phyloP scores from a whole-genome alignment of 2,329 filamentous ascomycete species.

The Albophoma yamanashiensis region DNA sequence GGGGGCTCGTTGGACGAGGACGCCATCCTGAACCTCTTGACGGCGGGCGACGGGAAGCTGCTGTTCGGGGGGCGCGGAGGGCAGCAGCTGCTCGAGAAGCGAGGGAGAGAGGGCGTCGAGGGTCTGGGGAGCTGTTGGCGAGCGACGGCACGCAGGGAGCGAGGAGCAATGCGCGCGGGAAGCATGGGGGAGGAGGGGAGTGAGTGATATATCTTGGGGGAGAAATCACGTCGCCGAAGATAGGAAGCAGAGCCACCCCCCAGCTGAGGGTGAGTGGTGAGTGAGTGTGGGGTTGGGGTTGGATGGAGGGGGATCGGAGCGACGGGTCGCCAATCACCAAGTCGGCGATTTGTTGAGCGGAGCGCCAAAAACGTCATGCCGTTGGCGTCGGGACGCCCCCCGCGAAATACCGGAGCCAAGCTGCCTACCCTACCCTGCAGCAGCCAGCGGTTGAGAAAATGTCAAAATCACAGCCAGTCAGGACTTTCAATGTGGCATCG shows the following conservation, averaged over 20 bases:
- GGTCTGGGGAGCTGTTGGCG: not conserved
- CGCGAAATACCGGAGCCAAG: not conserved
- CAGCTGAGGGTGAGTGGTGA: not conserved
- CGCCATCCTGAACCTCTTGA: constrained; percentile 1
- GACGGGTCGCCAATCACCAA: not conserved
- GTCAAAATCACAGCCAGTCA: no score
- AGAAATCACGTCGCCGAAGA: not conserved
- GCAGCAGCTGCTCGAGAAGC: constrained; percentile 3
- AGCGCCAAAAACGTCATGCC: not conserved
- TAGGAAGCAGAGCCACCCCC: not conserved
- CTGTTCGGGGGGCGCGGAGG: not conserved
- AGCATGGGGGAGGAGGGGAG: constrained; percentile 1
- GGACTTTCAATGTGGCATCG: no score
- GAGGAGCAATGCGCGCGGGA: not conserved
- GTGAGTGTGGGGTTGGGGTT: not conserved
- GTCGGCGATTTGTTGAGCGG: not conserved
- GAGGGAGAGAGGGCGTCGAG: not conserved
- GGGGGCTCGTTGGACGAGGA: not conserved
- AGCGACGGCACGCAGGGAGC: not conserved
- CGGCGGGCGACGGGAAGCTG: not conserved
- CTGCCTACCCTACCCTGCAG: not conserved
- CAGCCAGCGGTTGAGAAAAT: not conserved
- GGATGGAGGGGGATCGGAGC: not conserved
- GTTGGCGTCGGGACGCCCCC: not conserved
- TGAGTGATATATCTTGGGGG: not conserved